These are phyloP conservation scores for Boletus insuetus DNA, from an alignment of 768 basidiomycete genomes.

Conservation along the genomic window DNA sequence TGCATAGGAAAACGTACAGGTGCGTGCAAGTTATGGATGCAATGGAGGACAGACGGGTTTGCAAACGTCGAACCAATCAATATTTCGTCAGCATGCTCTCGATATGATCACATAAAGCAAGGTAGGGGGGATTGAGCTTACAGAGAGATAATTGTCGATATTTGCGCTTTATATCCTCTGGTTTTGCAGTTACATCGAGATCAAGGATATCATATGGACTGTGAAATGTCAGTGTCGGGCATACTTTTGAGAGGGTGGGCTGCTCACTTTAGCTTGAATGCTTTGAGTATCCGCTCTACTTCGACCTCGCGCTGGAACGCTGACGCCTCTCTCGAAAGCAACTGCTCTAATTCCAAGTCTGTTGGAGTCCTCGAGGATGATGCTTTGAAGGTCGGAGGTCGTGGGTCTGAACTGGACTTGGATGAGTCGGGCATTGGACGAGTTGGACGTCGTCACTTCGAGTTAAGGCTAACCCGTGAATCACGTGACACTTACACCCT, in stretches of 20 bases:
- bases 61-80: neutral
- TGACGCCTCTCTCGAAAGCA: slow-evolving; percentile 76
- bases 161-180: slow-evolving; percentile 86
- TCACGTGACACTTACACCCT: slow-evolving; percentile 12
- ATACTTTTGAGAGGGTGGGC: neutral
- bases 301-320: slow-evolving; percentile 86
- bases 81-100: slow-evolving; percentile 24
- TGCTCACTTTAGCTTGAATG: slow-evolving; percentile 93
- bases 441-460: neutral
- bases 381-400: slow-evolving; percentile 3
- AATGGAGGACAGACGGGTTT: neutral
- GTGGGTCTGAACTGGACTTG: slow-evolving; percentile 13
- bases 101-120: slow-evolving; percentile 1
- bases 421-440: slow-evolving; percentile 24
- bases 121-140: slow-evolving; percentile 39
- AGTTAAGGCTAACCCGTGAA: too few relatives aligned
- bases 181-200: slow-evolving; percentile 64
- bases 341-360: slow-evolving; percentile 71
- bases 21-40: slow-evolving; percentile 2
- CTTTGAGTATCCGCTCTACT: slow-evolving; percentile 86
- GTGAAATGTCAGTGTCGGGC: neutral
- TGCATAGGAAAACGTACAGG: slow-evolving; percentile 42
- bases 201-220: slow-evolving; percentile 95
- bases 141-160: slow-evolving; percentile 84
- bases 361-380: slow-evolving; percentile 10